phyloP scores from a whole-genome alignment of 352 stramenopile species.

The Pythium diclinum region DNA sequence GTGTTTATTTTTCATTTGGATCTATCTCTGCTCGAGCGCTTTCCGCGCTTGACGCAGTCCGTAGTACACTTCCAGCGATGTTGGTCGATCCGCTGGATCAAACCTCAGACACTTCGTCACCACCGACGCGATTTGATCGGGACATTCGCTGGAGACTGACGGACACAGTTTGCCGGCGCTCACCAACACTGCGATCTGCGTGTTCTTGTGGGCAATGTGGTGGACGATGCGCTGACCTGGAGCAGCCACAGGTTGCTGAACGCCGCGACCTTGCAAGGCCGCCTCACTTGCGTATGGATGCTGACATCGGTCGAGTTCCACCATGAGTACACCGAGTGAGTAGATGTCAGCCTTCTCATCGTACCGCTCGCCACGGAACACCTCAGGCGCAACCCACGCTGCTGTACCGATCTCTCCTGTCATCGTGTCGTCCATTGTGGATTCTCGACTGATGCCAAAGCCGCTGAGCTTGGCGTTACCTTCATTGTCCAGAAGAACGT shows the following conservation, averaged over 20 bases:
- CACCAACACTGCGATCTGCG: background rate
- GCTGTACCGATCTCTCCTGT: background rate
- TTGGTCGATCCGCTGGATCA: background rate
- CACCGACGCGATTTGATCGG: background rate
- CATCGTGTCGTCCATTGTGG: background rate
- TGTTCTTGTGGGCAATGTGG: background rate
- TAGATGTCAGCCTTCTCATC: background rate
- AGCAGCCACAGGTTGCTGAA: too few relatives aligned
- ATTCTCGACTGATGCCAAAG: constrained; percentile 17
- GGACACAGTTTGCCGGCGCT: background rate
- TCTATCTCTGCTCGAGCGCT: background rate
- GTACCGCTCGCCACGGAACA: background rate
- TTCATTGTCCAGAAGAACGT: constrained; percentile 12
- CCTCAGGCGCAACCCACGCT: background rate
- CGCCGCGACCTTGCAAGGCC: background rate
- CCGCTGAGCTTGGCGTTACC: constrained; percentile 17
- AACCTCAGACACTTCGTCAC: background rate
- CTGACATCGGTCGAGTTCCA: background rate
- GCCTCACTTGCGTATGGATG: background rate
- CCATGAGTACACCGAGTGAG: background rate
- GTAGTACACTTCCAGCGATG: background rate
- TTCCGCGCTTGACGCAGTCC: background rate
- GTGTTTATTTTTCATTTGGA: too few relatives aligned
- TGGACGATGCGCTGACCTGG: background rate
- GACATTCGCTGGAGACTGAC: background rate